Percentiles rank a stretch among this genome's conserved stretches.
Conservation (phyloP, 192 early-diverging fungal genomes). For the Backusella circina region DNA sequence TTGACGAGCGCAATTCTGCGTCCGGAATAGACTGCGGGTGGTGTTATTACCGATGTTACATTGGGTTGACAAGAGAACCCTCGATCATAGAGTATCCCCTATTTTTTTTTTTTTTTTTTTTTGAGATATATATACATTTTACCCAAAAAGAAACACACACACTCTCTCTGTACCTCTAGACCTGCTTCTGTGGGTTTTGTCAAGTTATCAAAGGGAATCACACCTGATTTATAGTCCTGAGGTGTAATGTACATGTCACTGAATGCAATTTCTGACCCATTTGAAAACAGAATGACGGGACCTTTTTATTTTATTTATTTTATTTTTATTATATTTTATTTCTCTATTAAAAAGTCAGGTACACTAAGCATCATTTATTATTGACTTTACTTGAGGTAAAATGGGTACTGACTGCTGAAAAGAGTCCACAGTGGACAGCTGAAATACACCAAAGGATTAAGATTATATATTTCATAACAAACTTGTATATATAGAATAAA, state of each 20-base stretch:
- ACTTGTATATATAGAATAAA: not conserved
- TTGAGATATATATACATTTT: not conserved
- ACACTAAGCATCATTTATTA: not conserved
- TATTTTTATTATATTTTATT: too few species aligned
- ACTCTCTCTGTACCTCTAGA: conserved; percentile 15
- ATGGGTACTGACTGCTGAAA: conserved; percentile 10
- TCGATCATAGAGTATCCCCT: conserved; percentile 31
- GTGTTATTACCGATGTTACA: conserved; percentile 1
- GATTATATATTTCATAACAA: not conserved
- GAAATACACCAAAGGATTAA: not conserved
- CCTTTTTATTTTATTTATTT: not conserved
- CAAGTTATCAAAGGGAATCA: conserved; percentile 14
- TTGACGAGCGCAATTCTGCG: conserved; percentile 31
- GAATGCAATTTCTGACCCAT: not conserved
- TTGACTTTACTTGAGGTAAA: conserved; percentile 10
- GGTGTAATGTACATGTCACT: not conserved
- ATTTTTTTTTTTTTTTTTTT: not conserved
- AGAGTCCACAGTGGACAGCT: not conserved
- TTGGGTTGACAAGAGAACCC: conserved; percentile 18
- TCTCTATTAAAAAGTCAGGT: not conserved
- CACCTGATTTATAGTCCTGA: conserved; percentile 2
- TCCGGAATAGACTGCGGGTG: not conserved
- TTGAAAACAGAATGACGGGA: conserved; percentile 3
- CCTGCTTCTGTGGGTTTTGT: conserved; percentile 10
- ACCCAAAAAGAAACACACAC: too few species aligned